Conservation (phyloP, 1,284 basidiomycete species). For the Microstroma glucosiphilum region DNA sequence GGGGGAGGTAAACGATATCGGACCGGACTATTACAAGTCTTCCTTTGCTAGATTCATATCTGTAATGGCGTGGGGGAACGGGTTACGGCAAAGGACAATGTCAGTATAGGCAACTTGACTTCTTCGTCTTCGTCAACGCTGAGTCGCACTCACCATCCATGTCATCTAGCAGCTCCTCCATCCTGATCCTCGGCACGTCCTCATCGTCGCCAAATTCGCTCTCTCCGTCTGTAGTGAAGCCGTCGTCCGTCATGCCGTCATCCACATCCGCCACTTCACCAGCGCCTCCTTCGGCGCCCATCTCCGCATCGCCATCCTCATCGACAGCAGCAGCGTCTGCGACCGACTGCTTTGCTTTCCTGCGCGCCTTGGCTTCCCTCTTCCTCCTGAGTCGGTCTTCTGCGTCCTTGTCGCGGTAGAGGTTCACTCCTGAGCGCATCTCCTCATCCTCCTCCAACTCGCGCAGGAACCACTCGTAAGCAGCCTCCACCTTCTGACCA, state of each 20-base stretch:
- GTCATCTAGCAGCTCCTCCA: conserved; percentile 85
- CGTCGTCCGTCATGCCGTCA: conserved; percentile 44
- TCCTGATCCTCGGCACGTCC: conserved; percentile 54
- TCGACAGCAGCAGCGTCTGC: conserved; percentile 28
- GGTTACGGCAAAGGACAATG: too few species aligned
- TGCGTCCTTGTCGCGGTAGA: conserved; percentile 64
- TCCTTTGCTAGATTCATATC: too few species aligned
- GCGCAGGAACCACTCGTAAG: conserved; percentile 91
- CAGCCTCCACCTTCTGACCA: conserved; percentile 86
- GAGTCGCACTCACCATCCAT: conserved; percentile 60
- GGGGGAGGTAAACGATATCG: too few species aligned
- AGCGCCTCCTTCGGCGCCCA: neutral
- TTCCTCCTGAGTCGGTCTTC: conserved; percentile 46
- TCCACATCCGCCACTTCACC: conserved; percentile 17
- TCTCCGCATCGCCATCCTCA: conserved; percentile 42
- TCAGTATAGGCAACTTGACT: too few species aligned
- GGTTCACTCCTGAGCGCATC: conserved; percentile 77
- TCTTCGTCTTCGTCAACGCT: too few species aligned
- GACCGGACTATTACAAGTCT: too few species aligned
- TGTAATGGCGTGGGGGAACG: too few species aligned
- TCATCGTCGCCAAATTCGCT: conserved; percentile 74
- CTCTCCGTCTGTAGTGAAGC: conserved; percentile 47
- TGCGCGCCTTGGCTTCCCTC: conserved; percentile 46
- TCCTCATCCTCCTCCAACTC: conserved; percentile 96
- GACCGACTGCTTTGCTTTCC: conserved; percentile 12